Evolutionary conservation across 306 rosid genomes (phyloP).

Genomic region (Trifolium subterraneum): DNA sequence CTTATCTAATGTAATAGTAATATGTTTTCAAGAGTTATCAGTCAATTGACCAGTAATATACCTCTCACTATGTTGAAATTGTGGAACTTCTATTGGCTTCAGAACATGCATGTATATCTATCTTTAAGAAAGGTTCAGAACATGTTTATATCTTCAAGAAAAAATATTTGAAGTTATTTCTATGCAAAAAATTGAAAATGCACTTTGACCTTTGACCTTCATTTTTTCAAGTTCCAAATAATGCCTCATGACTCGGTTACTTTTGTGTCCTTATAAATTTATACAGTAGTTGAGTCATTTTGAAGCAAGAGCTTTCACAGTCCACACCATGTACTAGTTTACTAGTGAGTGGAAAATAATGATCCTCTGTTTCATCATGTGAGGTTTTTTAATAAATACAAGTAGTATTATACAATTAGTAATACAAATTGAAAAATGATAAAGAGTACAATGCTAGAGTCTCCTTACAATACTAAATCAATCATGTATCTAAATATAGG

Average conservation of each 20-base stretch:
- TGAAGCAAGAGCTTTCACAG: neutral
- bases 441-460: too few relatives aligned
- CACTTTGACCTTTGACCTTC: conserved; percentile 27
- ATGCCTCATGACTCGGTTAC: neutral
- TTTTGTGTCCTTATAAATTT: neutral
- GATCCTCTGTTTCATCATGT: neutral
- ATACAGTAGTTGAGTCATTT: neutral
- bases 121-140: conserved; percentile 32
- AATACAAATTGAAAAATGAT: too few relatives aligned
- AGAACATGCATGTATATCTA: conserved; percentile 3
- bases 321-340: neutral
- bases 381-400: neutral
- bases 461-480: too few relatives aligned
- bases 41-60: neutral
- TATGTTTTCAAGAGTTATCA: neutral
- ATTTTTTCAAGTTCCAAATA: conserved; percentile 24
- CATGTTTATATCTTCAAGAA: conserved; percentile 27
- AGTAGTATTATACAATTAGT: too few relatives aligned
- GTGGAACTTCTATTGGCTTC: neutral
- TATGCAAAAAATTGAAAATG: conserved; percentile 14
- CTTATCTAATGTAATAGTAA: neutral
- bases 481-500: too few relatives aligned
- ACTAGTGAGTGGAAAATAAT: neutral
- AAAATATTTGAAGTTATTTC: conserved; percentile 15
- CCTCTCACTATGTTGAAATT: neutral